Evolutionary conservation across 495 filamentous ascomycete species (phyloP), one percentile per base, ranked within the genome.

Genomic region (Neurospora sp.): DNA sequence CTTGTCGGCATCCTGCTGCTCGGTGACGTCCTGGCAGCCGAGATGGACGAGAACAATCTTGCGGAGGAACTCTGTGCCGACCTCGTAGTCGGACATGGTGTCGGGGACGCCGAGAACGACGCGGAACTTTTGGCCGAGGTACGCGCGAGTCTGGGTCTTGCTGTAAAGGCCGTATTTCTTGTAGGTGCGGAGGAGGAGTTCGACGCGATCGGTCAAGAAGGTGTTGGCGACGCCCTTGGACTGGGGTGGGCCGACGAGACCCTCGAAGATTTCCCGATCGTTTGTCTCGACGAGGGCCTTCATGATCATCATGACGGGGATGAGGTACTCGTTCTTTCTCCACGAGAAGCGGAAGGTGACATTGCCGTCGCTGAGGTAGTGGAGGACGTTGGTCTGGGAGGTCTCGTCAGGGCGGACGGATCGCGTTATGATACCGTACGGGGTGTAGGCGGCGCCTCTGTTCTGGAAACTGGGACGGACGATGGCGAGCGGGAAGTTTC

Each of bases 311-410:
- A 97, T 90, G 74, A 93, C 92, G 20, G 96, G 96, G 16, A 99
- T 87, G 31, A 98, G 87, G 79, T 92, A 99, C 83, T 98, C 96
- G 75, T 93, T 93, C 86, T 99, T 99, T 75, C 95, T 87, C 96
- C 96, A 99, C 2, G 95, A 97, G 82, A 99, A 98, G 46, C 96
- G 89, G 85, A 99, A 97, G 3, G 92, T 97, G 74, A 98, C 89
- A 81, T 97, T 98, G 75, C 96, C 96, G 81, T 98, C 95, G 74
- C 86, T 91, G 69, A 98, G 90, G 82, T 98, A 99, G 82, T 99
- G 96, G 35, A 99, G 86, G 35, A 97, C 94, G 77, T 98, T 98
- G 12, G 95, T 98, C 80, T 98, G 96, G 16, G 95, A 97, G 20
- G 94, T 97, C 82, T 99, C 94, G 79, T 99, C 96, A 11, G 94